These are phyloP conservation scores for Colletotrichum tofieldiae DNA, from an alignment of 2,329 filamentous ascomycete species.

Conservation along the genomic window DNA sequence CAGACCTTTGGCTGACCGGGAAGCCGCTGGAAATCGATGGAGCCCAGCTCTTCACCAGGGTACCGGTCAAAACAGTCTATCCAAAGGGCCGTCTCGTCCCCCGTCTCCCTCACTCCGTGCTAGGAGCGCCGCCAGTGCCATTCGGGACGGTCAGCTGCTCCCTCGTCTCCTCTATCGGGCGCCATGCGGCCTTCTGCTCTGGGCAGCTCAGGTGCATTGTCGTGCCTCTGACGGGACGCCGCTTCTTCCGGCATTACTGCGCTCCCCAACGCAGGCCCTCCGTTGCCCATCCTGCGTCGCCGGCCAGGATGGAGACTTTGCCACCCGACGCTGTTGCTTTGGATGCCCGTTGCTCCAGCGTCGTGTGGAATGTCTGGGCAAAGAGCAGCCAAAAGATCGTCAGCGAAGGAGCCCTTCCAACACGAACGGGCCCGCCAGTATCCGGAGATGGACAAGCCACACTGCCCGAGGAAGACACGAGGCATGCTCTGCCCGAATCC, in stretches of 20 bases:
- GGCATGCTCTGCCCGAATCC: slow-evolving; percentile 19
- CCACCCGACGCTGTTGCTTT: slow-evolving; percentile 27
- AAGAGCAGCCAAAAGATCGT: slow-evolving; percentile 23
- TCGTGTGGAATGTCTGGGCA: slow-evolving; percentile 17
- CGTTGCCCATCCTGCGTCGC: slow-evolving; percentile 17
- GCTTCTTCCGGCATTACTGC: slow-evolving; percentile 17
- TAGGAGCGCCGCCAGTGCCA: slow-evolving; percentile 30
- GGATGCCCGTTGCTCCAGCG: slow-evolving; percentile 2
- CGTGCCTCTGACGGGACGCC: slow-evolving; percentile 37
- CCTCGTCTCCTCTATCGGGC: slow-evolving; percentile 20
- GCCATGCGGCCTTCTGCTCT: slow-evolving; percentile 41
- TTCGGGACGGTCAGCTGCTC: slow-evolving; percentile 41
- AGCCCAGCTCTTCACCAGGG: slow-evolving; percentile 12
- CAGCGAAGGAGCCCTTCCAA: slow-evolving; percentile 17
- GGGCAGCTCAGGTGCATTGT: slow-evolving; percentile 33
- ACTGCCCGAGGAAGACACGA: slow-evolving; percentile 16
- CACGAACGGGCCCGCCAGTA: slow-evolving; percentile 13
- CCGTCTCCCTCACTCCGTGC: slow-evolving; percentile 29
- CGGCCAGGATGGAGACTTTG: slow-evolving; percentile 19
- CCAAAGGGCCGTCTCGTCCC: slow-evolving; percentile 18
- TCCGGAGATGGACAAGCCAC: slow-evolving; percentile 34
- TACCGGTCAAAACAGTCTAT: slow-evolving; percentile 16
- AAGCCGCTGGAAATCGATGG: slow-evolving; percentile 1
- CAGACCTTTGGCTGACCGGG: not conserved
- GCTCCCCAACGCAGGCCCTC: slow-evolving; percentile 22